Conservation (phyloP, 202 grass and related monocot species). For the Panicum virgatum region DNA sequence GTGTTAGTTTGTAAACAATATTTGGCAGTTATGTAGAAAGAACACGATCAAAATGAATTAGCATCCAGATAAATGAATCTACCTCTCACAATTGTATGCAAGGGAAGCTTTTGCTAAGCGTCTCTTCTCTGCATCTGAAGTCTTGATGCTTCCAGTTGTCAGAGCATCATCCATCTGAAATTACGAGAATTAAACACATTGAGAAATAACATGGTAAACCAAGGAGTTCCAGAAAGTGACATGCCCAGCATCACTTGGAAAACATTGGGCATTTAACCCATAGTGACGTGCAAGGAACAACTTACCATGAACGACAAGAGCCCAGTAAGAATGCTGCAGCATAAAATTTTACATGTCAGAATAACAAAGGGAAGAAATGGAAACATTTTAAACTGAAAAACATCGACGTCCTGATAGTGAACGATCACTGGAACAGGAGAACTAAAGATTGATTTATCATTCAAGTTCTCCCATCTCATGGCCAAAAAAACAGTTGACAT, state of each 20-base stretch:
- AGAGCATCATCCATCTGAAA: constrained; percentile 90
- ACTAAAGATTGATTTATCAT: neutral
- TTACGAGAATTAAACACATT: neutral
- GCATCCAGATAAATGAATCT: constrained; percentile 43
- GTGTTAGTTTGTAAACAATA: neutral
- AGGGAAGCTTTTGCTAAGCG: constrained; percentile 90
- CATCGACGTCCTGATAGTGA: neutral
- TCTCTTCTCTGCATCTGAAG: constrained; percentile 73
- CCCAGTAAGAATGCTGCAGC: constrained; percentile 93
- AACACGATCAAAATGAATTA: neutral
- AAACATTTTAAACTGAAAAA: neutral
- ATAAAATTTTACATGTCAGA: constrained; percentile 43
- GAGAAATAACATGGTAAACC: neutral
- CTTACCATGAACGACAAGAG: constrained; percentile 99
- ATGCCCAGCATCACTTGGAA: neutral
- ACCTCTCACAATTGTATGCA: constrained; percentile 97
- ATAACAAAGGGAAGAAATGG: neutral
- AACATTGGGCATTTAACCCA: neutral
- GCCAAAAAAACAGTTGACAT: neutral
- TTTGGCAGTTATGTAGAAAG: neutral
- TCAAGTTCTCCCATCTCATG: neutral
- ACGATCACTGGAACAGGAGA: neutral
- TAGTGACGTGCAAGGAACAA: constrained; percentile 26
- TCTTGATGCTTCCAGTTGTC: constrained; percentile 96
- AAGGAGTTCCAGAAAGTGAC: neutral